phyloP scores from a whole-genome alignment of 1,284 basidiomycete species.

The Volvariella surrecta region DNA sequence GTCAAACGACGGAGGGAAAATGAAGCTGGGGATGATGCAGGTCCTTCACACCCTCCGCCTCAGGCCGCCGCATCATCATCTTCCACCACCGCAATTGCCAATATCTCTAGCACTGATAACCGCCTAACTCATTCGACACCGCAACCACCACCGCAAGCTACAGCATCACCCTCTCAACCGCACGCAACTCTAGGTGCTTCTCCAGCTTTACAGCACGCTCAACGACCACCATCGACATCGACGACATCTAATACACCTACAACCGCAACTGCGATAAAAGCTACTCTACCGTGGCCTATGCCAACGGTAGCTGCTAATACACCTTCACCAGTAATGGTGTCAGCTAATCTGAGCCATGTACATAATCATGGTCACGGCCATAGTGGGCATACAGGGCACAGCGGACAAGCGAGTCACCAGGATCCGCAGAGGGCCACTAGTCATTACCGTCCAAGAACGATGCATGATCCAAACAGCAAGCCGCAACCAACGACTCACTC shows the following conservation, averaged over 20 bases:
- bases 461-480: constrained; percentile 11
- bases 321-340: constrained; percentile 22
- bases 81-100: constrained; percentile 5
- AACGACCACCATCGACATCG: constrained; percentile 23
- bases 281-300: constrained; percentile 34
- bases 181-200: constrained; percentile 29
- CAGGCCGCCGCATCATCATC: constrained; percentile 17
- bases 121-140: constrained; percentile 1
- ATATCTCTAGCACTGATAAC: constrained; percentile 7
- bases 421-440: too few relatives aligned
- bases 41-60: constrained; percentile 8
- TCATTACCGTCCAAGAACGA: constrained; percentile 30
- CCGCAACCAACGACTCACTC: constrained; percentile 15
- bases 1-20: constrained; percentile 49
- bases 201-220: constrained; percentile 27
- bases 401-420: constrained; percentile 18
- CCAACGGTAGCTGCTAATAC: constrained; percentile 31
- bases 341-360: constrained; percentile 14
- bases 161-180: constrained; percentile 21
- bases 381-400: constrained; percentile 18
- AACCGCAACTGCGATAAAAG: constrained; percentile 11
- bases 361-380: neutral
- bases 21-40: constrained; percentile 13
- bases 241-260: constrained; percentile 10
- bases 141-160: constrained; percentile 10